Conservation (phyloP, 257 asterid species). For the Gardenia jasminoides region DNA sequence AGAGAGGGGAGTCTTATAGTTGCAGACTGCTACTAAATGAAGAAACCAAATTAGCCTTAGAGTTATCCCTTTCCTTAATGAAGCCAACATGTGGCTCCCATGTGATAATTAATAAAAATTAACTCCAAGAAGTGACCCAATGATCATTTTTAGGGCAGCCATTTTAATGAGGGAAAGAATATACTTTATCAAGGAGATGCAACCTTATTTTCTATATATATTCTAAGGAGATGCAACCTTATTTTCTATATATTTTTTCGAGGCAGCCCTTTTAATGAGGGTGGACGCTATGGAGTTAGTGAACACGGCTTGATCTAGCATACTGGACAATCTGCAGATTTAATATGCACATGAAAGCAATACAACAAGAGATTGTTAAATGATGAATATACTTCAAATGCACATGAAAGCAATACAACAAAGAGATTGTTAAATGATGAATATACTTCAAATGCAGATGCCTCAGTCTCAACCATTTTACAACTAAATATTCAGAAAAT, state of each 20-base stretch:
- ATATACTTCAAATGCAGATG: not conserved
- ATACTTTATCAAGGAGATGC: too few relatives aligned
- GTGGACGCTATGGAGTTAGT: not conserved
- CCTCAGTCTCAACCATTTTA: not conserved
- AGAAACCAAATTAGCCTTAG: not conserved
- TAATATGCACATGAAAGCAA: not conserved
- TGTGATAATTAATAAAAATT: too few relatives aligned
- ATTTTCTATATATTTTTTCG: not conserved
- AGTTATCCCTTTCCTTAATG: not conserved
- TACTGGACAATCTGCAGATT: not conserved
- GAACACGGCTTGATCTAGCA: not conserved
- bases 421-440: not conserved
- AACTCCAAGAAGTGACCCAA: not conserved
- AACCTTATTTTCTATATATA: too few relatives aligned
- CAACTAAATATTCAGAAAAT: conserved; percentile 2
- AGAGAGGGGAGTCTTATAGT: too few relatives aligned
- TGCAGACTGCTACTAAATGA: not conserved
- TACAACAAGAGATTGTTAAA: not conserved
- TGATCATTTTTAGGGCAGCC: too few relatives aligned
- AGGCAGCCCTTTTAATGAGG: not conserved
- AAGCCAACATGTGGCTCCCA: not conserved
- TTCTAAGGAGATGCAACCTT: not conserved
- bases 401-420: not conserved
- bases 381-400: too few relatives aligned
- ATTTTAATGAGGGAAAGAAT: too few relatives aligned